Evolutionary conservation across 805 yeast species (phyloP).

Genomic region (Candida palmyrensis): DNA sequence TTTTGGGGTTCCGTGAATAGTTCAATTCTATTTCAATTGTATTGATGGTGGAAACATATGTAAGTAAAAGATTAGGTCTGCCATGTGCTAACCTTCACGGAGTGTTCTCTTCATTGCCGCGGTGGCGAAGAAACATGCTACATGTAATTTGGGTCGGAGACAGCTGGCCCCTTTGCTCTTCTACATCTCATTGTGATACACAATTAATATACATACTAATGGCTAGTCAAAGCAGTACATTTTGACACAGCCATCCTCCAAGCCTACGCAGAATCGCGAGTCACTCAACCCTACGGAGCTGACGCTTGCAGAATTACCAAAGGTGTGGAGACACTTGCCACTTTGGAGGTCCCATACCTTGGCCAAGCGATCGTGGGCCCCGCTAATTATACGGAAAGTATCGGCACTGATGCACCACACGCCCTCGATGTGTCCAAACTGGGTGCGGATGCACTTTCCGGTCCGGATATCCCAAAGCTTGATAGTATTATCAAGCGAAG

Average conservation of each 20-base stretch:
- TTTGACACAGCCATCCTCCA: slow-evolving; percentile 82
- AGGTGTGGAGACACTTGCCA: slow-evolving; percentile 92
- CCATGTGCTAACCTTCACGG: no score
- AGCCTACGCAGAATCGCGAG: slow-evolving; percentile 83
- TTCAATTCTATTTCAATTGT: background rate
- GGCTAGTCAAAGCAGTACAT: slow-evolving; percentile 68
- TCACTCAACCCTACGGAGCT: slow-evolving; percentile 84
- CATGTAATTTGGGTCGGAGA: no score
- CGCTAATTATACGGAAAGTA: slow-evolving; percentile 88
- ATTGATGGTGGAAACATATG: no score
- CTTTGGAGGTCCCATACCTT: slow-evolving; percentile 95
- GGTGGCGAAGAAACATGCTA: no score
- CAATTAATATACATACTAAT: background rate
- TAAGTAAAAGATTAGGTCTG: no score
- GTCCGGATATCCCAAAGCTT: slow-evolving; percentile 86
- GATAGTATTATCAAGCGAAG: slow-evolving; percentile 88
- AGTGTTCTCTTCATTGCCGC: no score
- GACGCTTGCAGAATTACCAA: slow-evolving; percentile 58
- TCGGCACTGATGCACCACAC: slow-evolving; percentile 97
- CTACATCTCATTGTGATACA: background rate
- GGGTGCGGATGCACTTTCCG: slow-evolving; percentile 87
- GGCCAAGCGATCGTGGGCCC: slow-evolving; percentile 86
- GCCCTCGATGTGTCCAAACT: slow-evolving; percentile 97
- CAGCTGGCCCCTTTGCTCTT: no score
- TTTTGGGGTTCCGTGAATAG: slow-evolving; percentile 2